phyloP scores from a whole-genome alignment of 805 yeast species.

The Myxozyma vanderwaltii region DNA sequence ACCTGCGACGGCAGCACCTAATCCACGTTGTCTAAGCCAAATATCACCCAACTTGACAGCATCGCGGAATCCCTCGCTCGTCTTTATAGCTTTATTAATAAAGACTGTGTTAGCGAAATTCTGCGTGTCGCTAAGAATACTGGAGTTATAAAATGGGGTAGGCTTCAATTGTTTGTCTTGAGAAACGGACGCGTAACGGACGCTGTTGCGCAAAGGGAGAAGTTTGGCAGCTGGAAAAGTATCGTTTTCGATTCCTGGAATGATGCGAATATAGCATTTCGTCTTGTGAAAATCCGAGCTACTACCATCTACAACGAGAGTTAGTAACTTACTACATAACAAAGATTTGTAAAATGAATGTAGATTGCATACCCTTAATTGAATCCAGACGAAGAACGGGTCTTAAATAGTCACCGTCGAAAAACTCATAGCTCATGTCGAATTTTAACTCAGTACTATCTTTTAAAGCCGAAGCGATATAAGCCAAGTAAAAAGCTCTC shows the following conservation, averaged over 20 bases:
- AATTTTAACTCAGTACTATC: slow-evolving; percentile 48
- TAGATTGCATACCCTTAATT: slow-evolving; percentile 40
- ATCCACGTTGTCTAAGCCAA: slow-evolving; percentile 89
- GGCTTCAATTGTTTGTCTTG: slow-evolving; percentile 53
- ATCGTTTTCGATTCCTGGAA: slow-evolving; percentile 72
- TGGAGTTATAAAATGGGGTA: slow-evolving; percentile 85
- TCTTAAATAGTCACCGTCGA: slow-evolving; percentile 74
- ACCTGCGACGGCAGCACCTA: slow-evolving; percentile 72
- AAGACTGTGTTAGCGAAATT: slow-evolving; percentile 72
- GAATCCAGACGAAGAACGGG: slow-evolving; percentile 68
- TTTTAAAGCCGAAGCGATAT: slow-evolving; percentile 65
- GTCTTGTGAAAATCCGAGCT: slow-evolving; percentile 64
- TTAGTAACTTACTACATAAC: not conserved
- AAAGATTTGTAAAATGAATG: not conserved
- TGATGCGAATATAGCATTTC: slow-evolving; percentile 67
- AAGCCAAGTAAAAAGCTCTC: slow-evolving; percentile 83
- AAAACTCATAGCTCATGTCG: slow-evolving; percentile 61
- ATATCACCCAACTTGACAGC: slow-evolving; percentile 84
- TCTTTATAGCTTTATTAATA: slow-evolving; percentile 71
- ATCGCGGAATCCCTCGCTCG: slow-evolving; percentile 79
- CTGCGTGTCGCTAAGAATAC: slow-evolving; percentile 68
- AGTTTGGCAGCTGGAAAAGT: slow-evolving; percentile 75
- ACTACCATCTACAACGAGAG: slow-evolving; percentile 2
- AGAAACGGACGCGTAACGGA: slow-evolving; percentile 52
- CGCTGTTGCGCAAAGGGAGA: slow-evolving; percentile 77